Base-by-base conservation (phyloP, 306 rosid genomes). In the Geum urbanum region DNA sequence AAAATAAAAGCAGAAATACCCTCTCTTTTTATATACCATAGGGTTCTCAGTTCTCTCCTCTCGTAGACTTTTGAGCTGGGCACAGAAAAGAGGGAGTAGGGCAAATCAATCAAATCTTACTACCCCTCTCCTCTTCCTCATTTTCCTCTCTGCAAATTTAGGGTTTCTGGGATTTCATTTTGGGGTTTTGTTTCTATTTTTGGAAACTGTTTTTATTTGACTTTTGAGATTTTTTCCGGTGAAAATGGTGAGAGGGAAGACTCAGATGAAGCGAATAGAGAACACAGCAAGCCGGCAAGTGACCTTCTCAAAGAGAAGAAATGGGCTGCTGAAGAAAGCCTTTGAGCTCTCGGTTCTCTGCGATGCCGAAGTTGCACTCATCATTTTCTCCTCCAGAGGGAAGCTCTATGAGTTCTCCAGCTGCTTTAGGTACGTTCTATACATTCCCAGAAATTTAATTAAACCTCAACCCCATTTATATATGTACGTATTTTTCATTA, bases 291-390 rank as follows among this genome's bases (percentile, higher is more conserved):
- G 92, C 71, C 80, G 97, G 79, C 98, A 90, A 88, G 98, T 94
- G 15, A 90, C 96, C 0, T 92, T 92, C 65, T 92, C 98, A 0
- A 92, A 92, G 85, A 63, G 96, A 67, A 90, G 97, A 61, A 92
- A 85, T 73, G 98, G 98, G 6, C 77, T 92, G 55, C 82, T 92
- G 8, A 92, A 92, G 83, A 92, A 92, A 67, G 96, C 98, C 9
- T 92, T 84, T 69, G 97, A 92, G 88, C 85, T 92, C 0, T 92
- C 98, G 3, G 98, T 92, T 61, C 84, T 92, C n/a, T 92, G 98
- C 54, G 98, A 92, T 70, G 98, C 98, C 13, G 98, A 92, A 78
- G 92, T 92, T 75, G 92, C 94, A 58, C 94, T 92, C 54, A 80
- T 92, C 16, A 71, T 94, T 43, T 90, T 94, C 86, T 94, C 98